phyloP scores from a whole-genome alignment of 306 rosid genomes.

The Cucurbita pepo region DNA sequence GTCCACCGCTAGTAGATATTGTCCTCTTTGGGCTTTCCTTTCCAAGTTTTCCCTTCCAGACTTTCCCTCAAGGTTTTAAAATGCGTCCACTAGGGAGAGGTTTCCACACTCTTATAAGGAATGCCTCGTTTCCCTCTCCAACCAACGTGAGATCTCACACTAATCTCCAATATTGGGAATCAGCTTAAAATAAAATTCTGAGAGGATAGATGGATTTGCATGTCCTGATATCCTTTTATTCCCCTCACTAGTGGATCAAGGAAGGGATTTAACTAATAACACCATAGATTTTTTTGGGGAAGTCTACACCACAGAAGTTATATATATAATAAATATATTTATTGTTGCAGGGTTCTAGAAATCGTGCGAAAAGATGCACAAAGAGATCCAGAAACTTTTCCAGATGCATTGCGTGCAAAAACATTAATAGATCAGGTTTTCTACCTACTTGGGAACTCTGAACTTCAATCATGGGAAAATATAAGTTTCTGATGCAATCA shows the following conservation, averaged over 20 bases:
- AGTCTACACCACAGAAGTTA: background rate
- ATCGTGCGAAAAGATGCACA: constrained; percentile 62
- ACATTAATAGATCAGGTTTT: constrained; percentile 56
- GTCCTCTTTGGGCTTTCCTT: too few relatives aligned
- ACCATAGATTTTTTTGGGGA: background rate
- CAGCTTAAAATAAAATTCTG: background rate
- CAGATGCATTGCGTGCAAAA: constrained; percentile 62
- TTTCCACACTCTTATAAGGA: too few relatives aligned
- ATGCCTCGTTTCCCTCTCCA: too few relatives aligned
- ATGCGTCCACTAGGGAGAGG: too few relatives aligned
- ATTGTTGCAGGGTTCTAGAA: constrained; percentile 50
- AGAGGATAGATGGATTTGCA: background rate
- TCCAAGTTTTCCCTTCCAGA: too few relatives aligned
- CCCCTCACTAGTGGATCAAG: background rate
- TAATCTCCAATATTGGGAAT: background rate
- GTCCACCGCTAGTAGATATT: too few relatives aligned
- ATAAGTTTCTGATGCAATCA: background rate
- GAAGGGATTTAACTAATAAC: background rate
- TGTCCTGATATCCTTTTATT: background rate
- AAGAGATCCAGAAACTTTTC: constrained; percentile 52
- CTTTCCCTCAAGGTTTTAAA: too few relatives aligned
- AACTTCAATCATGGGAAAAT: background rate
- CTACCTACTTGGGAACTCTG: background rate
- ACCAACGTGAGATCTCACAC: too few relatives aligned
- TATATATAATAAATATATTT: background rate